Evolutionary conservation across 257 asterid species (phyloP), one percentile per base, ranked within the genome.

Genomic region (Solanum clarkiae): DNA sequence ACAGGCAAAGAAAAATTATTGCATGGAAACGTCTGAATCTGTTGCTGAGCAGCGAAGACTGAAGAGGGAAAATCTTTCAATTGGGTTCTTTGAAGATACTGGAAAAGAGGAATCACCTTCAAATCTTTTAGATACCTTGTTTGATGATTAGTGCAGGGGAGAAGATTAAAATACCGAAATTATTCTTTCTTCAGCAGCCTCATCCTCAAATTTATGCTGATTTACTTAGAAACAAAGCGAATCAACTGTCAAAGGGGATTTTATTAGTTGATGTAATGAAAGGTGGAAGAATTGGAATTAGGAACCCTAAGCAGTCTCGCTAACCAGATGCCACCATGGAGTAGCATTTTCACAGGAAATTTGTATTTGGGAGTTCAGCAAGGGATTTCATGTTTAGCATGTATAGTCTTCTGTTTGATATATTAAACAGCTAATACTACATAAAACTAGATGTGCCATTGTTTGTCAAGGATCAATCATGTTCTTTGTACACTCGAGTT

Each of bases 1-100:
- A 86, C 93, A 91, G 85, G 86, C 57, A 63, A 89, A 90, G 81
- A 90, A 90, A 83, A 94, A 84, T 74, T 91, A 72, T 87, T 89
- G 94, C 86, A 84, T 91, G 6, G 98, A 93, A 90, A 88, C 96
- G 59, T 91, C 97, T 10, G 98, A 93, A 90, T 89, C 97, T 84
- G 75, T 96, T 60, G 85, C 92, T 17, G 98, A 95, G 90, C 98
- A 93, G 88, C 89, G 99, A 44, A 95, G 91, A 88, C 86, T 93
- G 86, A 96, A 87, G 69, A 95, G 84, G 89, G 98, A 95, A 88
- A 86, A 83, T 56, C 85, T 85, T 18, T 88, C 87, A 45, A 91
- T 92, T 81, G 97, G 94, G 1, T 90, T 95, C 86, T 95, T 97
- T 72, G 91, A 88, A 22, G 93, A 86, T 86, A 80, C 79, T 5